Evolutionary conservation across 1,284 basidiomycete species (phyloP).

Genomic region (Singerocomus inundabilis): DNA sequence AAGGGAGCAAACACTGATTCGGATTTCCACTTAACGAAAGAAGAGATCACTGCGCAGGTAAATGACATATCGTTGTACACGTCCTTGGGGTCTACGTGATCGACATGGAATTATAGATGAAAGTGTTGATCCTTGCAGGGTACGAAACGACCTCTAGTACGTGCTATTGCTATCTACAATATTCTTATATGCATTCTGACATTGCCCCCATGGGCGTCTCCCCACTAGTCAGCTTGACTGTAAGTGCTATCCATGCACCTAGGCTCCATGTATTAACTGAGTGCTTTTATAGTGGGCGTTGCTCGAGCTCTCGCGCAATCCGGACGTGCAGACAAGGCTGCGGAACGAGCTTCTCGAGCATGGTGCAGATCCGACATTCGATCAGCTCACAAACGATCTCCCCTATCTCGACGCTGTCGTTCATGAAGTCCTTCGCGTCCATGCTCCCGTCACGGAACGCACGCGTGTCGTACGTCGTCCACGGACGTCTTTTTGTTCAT

Average conservation of each 20-base stretch:
- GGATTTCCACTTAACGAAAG: conserved; percentile 52
- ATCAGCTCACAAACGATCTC: too few relatives aligned
- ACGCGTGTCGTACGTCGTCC: conserved; percentile 18
- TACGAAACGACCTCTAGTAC: conserved; percentile 44
- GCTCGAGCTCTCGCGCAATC: too few relatives aligned
- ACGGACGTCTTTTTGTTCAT: not conserved
- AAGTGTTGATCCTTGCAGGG: conserved; percentile 39
- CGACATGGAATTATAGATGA: conserved; percentile 29
- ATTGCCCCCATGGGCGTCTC: not conserved
- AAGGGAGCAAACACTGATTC: conserved; percentile 41
- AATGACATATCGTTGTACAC: not conserved
- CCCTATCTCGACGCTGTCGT: too few relatives aligned
- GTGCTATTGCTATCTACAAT: conserved; percentile 2
- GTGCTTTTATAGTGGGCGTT: too few relatives aligned
- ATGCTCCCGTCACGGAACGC: too few relatives aligned
- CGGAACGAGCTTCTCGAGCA: too few relatives aligned
- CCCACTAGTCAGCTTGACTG: conserved; percentile 28
- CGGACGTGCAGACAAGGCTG: too few relatives aligned
- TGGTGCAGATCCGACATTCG: too few relatives aligned
- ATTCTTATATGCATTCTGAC: too few relatives aligned
- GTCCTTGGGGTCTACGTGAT: not conserved
- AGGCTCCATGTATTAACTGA: not conserved
- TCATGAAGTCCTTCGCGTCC: too few relatives aligned
- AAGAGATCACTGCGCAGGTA: conserved; percentile 66
- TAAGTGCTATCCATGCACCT: not conserved